phyloP scores from a whole-genome alignment of 768 basidiomycete genomes.

The Boletus coccyginus region DNA sequence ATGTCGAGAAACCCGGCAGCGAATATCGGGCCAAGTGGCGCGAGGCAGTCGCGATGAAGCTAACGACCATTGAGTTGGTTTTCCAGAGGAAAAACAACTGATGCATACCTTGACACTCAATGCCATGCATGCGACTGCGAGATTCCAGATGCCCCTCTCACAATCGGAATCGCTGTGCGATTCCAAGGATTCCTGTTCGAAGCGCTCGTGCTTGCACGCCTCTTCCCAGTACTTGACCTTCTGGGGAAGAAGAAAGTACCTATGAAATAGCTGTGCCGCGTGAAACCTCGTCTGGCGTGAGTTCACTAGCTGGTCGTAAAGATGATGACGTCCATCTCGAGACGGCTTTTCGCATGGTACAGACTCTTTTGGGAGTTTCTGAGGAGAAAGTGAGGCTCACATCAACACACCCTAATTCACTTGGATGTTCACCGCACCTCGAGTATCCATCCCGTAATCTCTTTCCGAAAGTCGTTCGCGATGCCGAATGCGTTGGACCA shows the following conservation, averaged over 20 bases:
- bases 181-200: neutral
- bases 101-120: slow-evolving; percentile 56
- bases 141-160: slow-evolving; percentile 50
- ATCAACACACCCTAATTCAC: neutral
- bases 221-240: slow-evolving; percentile 15
- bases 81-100: neutral
- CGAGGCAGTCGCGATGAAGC: slow-evolving; percentile 63
- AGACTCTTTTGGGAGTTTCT: slow-evolving; percentile 11
- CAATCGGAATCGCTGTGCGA: neutral
- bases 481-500: slow-evolving; percentile 31
- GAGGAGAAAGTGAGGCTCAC: neutral
- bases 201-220: neutral
- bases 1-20: slow-evolving; percentile 49
- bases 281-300: slow-evolving; percentile 65
- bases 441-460: slow-evolving; percentile 46
- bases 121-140: slow-evolving; percentile 56
- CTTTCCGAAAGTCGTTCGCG: slow-evolving; percentile 32
- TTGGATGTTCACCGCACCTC: slow-evolving; percentile 29
- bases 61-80: slow-evolving; percentile 20
- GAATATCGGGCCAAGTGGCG: slow-evolving; percentile 52
- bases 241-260: slow-evolving; percentile 47
- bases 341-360: neutral
- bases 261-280: slow-evolving; percentile 56
- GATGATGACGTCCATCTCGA: neutral
- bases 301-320: slow-evolving; percentile 52